A percentile compares a stretch with the other conserved stretches of the same genome.
phyloP scores from a whole-genome alignment of 176 grass and related monocot species.

The Ampelocalamus luodianensis region DNA sequence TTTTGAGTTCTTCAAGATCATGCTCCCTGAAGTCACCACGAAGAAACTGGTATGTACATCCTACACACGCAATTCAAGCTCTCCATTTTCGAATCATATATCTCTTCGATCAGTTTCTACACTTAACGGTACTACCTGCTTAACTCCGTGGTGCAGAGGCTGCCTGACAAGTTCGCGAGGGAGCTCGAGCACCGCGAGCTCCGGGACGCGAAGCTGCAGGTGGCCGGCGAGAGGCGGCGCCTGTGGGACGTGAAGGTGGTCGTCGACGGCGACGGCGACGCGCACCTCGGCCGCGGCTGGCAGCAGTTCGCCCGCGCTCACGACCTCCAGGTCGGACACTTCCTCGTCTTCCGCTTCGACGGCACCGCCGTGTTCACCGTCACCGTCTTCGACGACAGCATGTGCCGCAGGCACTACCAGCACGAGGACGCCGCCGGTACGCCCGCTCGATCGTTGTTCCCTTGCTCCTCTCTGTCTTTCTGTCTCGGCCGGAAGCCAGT shows the following conservation, averaged over 20 bases:
- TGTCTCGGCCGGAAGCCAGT: no score
- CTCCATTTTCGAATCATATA: background rate
- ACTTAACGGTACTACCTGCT: background rate
- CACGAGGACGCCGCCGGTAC: background rate
- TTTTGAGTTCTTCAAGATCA: slow-evolving; percentile 52
- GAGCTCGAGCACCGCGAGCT: slow-evolving; percentile 9
- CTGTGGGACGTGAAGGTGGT: slow-evolving; percentile 43
- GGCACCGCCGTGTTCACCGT: slow-evolving; percentile 19
- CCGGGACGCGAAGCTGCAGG: slow-evolving; percentile 38
- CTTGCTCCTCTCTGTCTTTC: background rate
- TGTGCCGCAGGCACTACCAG: slow-evolving; percentile 39
- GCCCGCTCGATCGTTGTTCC: background rate
- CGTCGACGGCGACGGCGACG: slow-evolving; percentile 3
- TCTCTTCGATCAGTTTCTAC: background rate
- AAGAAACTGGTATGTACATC: slow-evolving; percentile 27
- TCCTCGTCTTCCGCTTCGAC: slow-evolving; percentile 46
- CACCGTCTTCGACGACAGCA: slow-evolving; percentile 44
- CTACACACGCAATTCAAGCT: background rate
- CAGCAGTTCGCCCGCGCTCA: slow-evolving; percentile 33
- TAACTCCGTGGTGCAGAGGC: slow-evolving; percentile 23
- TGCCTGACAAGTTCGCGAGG: slow-evolving; percentile 33
- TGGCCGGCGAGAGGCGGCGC: background rate
- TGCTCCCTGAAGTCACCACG: slow-evolving; percentile 9
- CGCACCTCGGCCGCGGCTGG: slow-evolving; percentile 40
- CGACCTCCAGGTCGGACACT: slow-evolving; percentile 28